These are phyloP conservation scores for Exobasidium cylindrosporum DNA, from an alignment of 1,284 basidiomycete species.

Conservation along the genomic window DNA sequence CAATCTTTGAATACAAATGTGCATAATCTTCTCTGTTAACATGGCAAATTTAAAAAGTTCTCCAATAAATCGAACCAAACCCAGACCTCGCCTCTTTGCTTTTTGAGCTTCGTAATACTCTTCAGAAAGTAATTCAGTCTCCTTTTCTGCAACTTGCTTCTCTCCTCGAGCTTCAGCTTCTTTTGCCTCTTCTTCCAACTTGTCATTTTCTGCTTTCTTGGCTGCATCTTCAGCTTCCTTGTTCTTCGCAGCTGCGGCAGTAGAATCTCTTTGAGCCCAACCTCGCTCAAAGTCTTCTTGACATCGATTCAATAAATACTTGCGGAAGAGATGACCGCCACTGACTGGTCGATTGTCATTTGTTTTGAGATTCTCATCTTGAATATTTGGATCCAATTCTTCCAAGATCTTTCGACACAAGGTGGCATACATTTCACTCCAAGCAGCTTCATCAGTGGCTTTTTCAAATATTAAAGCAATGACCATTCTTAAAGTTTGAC, in stretches of 20 bases:
- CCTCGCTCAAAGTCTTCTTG: conserved; percentile 92
- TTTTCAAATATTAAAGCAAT: conserved; percentile 95
- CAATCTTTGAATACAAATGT: conserved; percentile 91
- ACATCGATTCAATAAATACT: conserved; percentile 86
- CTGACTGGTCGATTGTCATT: conserved; percentile 75
- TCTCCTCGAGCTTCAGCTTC: conserved; percentile 61
- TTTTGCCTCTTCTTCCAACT: conserved; percentile 60
- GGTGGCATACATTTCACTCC: conserved; percentile 95
- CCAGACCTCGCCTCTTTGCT: conserved; percentile 92
- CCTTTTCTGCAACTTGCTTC: conserved; percentile 52
- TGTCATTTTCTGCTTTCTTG: conserved; percentile 59
- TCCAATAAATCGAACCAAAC: conserved; percentile 95
- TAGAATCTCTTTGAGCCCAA: conserved; percentile 63
- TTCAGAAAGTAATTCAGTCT: conserved; percentile 69
- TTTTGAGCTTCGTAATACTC: conserved; percentile 96
- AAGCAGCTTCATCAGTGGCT: conserved; percentile 89
- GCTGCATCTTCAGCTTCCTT: conserved; percentile 63
- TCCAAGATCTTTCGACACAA: conserved; percentile 92
- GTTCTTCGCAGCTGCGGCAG: conserved; percentile 60
- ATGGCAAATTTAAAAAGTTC: conserved; percentile 96
- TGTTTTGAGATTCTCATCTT: conserved; percentile 68
- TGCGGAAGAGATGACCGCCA: conserved; percentile 81
- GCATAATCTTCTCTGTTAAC: conserved; percentile 91
- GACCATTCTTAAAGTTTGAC: conserved; percentile 87
- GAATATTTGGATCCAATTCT: conserved; percentile 76